phyloP scores from a whole-genome alignment of 1,139 yeast species.

The Magnusiomyces tetraspermus region DNA sequence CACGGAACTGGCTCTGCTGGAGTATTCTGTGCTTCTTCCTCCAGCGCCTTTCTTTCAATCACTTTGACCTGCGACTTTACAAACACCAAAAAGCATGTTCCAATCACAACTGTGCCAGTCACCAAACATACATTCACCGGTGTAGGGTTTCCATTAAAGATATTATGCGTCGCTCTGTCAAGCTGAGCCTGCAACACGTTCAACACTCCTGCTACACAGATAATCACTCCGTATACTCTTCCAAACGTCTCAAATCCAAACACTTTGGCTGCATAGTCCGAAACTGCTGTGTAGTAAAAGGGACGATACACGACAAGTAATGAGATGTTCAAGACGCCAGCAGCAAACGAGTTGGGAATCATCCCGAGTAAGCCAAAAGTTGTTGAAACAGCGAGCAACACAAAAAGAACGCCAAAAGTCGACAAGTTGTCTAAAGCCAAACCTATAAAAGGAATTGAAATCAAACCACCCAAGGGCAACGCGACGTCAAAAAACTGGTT shows the following conservation, averaged over 20 bases:
- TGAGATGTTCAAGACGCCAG: conserved; percentile 54
- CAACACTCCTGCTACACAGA: conserved; percentile 69
- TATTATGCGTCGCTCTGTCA: conserved; percentile 60
- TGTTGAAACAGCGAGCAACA: conserved; percentile 35
- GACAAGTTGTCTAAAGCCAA: conserved; percentile 64
- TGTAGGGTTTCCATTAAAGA: conserved; percentile 61
- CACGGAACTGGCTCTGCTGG: too few relatives aligned
- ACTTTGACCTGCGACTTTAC: conserved; percentile 46
- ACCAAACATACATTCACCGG: conserved; percentile 61
- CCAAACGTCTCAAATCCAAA: conserved; percentile 92
- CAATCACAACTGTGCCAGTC: conserved; percentile 45
- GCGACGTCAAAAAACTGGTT: conserved; percentile 77
- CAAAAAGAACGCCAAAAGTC: conserved; percentile 47
- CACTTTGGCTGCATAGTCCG: conserved; percentile 85
- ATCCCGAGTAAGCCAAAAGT: conserved; percentile 15
- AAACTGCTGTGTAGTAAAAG: conserved; percentile 81
- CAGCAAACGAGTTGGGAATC: conserved; percentile 39
- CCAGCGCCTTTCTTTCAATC: conserved; percentile 6
- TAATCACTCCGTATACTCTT: conserved; percentile 79
- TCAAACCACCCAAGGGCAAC: conserved; percentile 75
- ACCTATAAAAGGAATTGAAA: conserved; percentile 82
- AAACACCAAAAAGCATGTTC: conserved; percentile 42
- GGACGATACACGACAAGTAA: conserved; percentile 81
- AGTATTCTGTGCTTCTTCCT: conserved; percentile 4
- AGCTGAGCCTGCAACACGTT: conserved; percentile 62